Base-by-base conservation (phyloP, 1,284 basidiomycete species). In the Tilletiaria anomala region DNA sequence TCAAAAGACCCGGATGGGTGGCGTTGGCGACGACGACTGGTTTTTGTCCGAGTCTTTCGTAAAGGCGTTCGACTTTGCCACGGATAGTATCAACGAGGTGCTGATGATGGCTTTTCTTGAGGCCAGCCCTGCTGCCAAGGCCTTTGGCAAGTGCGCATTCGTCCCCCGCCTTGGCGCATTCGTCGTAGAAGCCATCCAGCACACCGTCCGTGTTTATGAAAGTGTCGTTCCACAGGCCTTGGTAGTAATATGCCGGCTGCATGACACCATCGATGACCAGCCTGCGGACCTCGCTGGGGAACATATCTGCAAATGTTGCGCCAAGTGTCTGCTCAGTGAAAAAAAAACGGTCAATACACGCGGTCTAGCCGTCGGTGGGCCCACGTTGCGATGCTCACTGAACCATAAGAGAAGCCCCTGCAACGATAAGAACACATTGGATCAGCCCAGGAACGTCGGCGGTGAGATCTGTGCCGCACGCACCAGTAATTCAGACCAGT, bases 231-330 rank as follows among this genome's bases (percentile, higher is more conserved):
- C 48, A 51, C 4, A 45, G 36, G 4, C 54, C 51, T 5, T 47
- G 32, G 31, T 42, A 37, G 40, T 53, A 53, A 44, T 48, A 37
- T 32, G 51, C 47, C 22, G 50, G 51, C 23, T 58, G 49, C 18
- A 58, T 47, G 14, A 55, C 53, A 22, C 53, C 53, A 22, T 58
- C 55, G 23, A 58, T 48, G 35, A 44, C 44, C 18, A 58, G 29
- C 6, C 51, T 48, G 19, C 51, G 39, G 31, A 56, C 47, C 19
- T 56, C 48, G 10, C 54, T 22, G 11, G 55, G 55, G 23, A 54
- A 54, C 48, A 54, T 54, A 21, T 48, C 53, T 33, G 49, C 47
- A 19, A 47, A 58, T 2, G 41, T 42, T 14, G 44, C 44, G 18
- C 55, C 53, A 15, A 58, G 45, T n/a, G n/a, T n/a, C n/a, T n/a